phyloP scores from a whole-genome alignment of 2,329 filamentous ascomycete genomes.

The Stachybotrys chartarum region DNA sequence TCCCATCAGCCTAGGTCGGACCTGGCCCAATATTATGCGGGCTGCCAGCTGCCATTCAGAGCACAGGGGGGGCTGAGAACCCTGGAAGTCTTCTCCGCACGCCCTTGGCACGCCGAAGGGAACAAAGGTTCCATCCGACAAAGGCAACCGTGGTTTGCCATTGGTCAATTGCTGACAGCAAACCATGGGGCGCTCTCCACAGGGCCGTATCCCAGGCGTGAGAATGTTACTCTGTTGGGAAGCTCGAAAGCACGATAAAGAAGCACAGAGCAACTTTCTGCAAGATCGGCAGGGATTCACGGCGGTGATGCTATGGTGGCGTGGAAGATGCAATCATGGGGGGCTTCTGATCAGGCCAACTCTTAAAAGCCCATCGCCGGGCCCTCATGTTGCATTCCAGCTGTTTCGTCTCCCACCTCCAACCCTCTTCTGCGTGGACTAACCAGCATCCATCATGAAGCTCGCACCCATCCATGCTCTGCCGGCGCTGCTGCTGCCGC shows the following conservation, averaged over 20 bases:
- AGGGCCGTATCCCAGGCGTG: not conserved
- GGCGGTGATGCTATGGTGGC: not conserved
- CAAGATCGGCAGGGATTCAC: not conserved
- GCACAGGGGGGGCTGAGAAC: not conserved
- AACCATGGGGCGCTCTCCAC: not conserved
- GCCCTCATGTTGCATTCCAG: not conserved
- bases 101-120: not conserved
- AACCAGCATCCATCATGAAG: conserved; percentile 9
- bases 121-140: not conserved
- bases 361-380: not conserved
- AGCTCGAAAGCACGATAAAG: not conserved
- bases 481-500: conserved; percentile 17
- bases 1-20: not conserved
- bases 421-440: not conserved
- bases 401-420: not conserved
- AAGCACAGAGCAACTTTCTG: not conserved
- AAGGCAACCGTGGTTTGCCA: not conserved
- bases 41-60: not conserved
- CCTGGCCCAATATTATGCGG: not conserved
- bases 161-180: not conserved
- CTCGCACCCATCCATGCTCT: conserved; percentile 7
- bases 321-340: not conserved
- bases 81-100: not conserved
- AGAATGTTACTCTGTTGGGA: not conserved
- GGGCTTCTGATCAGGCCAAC: not conserved